These are phyloP conservation scores for Lagenaria siceraria DNA, from an alignment of 306 rosid species.

Conservation along the genomic window DNA sequence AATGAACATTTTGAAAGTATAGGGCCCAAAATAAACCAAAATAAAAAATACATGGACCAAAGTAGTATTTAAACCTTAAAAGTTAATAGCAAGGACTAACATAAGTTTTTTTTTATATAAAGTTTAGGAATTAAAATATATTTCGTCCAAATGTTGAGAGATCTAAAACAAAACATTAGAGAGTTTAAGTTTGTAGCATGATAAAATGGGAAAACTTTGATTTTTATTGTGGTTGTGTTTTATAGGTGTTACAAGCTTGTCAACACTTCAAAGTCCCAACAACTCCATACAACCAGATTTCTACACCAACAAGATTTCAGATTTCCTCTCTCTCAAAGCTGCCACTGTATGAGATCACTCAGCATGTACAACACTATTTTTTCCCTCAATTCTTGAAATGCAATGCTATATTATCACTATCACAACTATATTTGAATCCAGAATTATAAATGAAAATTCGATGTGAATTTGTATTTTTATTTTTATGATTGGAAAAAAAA, in stretches of 20 bases:
- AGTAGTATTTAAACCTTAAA: too few relatives aligned
- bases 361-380: neutral
- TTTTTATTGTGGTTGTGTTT: neutral
- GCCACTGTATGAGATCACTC: constrained; percentile 50
- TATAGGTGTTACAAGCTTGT: constrained; percentile 53
- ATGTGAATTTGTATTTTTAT: neutral
- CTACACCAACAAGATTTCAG: constrained; percentile 77
- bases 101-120: neutral
- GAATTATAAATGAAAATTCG: neutral
- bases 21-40: too few relatives aligned
- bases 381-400: neutral
- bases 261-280: constrained; percentile 63
- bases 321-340: constrained; percentile 65
- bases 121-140: too few relatives aligned
- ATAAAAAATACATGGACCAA: too few relatives aligned
- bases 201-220: neutral
- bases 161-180: neutral
- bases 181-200: neutral
- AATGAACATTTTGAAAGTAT: too few relatives aligned
- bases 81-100: too few relatives aligned
- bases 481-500: neutral
- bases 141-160: neutral
- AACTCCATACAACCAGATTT: constrained; percentile 85
- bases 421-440: neutral
- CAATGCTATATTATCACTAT: neutral